phyloP scores from a whole-genome alignment of 1,284 basidiomycete genomes.

The Apiotrichum gracile region DNA sequence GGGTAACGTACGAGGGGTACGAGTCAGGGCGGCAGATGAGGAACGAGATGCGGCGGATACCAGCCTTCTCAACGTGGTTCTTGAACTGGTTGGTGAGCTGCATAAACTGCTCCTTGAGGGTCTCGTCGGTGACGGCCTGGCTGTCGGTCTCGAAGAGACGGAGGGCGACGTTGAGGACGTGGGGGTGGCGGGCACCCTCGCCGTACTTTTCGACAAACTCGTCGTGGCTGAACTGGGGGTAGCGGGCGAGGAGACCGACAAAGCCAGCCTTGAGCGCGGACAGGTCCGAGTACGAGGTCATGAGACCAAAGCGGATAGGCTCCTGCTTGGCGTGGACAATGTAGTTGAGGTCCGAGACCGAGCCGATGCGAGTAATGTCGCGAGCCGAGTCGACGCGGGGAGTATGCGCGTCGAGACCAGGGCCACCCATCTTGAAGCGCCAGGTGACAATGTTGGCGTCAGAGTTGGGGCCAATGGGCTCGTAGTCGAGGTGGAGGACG shows the following conservation, averaged over 20 bases:
- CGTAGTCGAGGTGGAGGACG: constrained; percentile 85
- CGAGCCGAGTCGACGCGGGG: constrained; percentile 58
- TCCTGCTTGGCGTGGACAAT: constrained; percentile 76
- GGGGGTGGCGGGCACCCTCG: constrained; percentile 65
- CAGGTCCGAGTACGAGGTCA: constrained; percentile 80
- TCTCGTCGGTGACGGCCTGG: constrained; percentile 63
- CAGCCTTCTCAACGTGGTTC: constrained; percentile 61
- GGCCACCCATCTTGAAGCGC: constrained; percentile 82
- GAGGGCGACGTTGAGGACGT: constrained; percentile 89
- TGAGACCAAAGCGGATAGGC: constrained; percentile 78
- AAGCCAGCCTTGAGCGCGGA: constrained; percentile 68
- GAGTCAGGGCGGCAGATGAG: constrained; percentile 84
- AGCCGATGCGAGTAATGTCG: constrained; percentile 61
- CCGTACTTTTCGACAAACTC: constrained; percentile 74
- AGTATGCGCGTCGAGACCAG: constrained; percentile 75
- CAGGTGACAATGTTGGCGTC: constrained; percentile 75
- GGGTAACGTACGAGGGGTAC: constrained; percentile 93
- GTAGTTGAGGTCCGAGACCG: constrained; percentile 88
- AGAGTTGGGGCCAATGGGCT: constrained; percentile 80
- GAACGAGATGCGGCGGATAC: constrained; percentile 86
- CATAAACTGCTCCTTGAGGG: constrained; percentile 70
- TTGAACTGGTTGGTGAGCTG: constrained; percentile 68
- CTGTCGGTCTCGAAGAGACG: constrained; percentile 63
- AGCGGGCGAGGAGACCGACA: constrained; percentile 58
- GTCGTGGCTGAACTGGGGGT: constrained; percentile 57